These are phyloP conservation scores for Abelmoschus esculentus DNA, from an alignment of 345 rosid species.

Conservation along the genomic window DNA sequence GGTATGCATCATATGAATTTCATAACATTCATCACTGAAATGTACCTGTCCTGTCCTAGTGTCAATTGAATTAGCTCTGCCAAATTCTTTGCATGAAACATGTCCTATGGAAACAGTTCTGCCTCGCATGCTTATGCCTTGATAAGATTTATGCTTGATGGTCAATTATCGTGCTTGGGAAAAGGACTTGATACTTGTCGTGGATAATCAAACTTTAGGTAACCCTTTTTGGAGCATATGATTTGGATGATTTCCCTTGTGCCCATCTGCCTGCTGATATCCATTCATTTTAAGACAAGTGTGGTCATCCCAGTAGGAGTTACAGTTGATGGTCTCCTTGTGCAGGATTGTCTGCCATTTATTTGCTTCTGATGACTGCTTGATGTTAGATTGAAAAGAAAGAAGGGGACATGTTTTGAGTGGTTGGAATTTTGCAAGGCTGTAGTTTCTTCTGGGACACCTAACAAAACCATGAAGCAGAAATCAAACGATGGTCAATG, in stretches of 20 bases:
- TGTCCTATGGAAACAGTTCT: neutral
- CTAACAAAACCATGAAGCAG: neutral
- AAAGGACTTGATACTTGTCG: neutral
- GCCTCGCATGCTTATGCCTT: neutral
- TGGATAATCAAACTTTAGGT: neutral
- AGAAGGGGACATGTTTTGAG: neutral
- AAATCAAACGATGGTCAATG: neutral
- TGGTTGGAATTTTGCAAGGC: neutral
- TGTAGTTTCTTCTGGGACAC: neutral
- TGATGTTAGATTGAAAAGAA: neutral
- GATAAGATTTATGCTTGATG: neutral
- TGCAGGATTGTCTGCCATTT: neutral
- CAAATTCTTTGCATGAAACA: neutral
- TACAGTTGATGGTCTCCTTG: neutral
- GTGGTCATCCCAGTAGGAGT: neutral
- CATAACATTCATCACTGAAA: neutral
- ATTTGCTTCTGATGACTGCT: neutral
- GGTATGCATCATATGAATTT: neutral
- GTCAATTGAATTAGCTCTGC: neutral
- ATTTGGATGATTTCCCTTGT: constrained; percentile 7
- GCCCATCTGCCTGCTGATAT: constrained; percentile 1
- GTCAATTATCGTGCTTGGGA: neutral
- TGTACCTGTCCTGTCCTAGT: neutral
- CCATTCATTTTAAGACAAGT: neutral
- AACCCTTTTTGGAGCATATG: constrained; percentile 1